Evolutionary conservation across 2,329 filamentous ascomycete genomes (phyloP).

Genomic region (Calonectria hongkongensis): DNA sequence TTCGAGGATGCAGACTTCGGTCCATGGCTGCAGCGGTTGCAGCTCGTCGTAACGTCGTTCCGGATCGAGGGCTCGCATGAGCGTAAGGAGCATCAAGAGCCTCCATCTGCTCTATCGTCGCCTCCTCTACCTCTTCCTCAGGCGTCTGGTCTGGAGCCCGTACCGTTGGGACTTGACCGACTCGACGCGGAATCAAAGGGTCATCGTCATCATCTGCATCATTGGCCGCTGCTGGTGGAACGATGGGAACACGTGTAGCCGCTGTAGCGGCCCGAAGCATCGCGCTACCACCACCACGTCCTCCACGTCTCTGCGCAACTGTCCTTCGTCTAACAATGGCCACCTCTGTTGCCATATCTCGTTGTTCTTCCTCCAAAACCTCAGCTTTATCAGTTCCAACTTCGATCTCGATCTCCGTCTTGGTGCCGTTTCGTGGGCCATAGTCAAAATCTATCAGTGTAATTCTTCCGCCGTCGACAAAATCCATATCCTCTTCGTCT

Average conservation of each 20-base stretch:
- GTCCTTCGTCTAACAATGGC: constrained; percentile 86
- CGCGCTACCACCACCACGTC: constrained; percentile 61
- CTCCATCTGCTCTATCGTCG: constrained; percentile 74
- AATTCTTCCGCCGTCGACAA: constrained; percentile 86
- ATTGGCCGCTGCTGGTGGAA: constrained; percentile 56
- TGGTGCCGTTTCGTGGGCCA: constrained; percentile 71
- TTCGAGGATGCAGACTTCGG: constrained; percentile 78
- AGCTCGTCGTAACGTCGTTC: constrained; percentile 81
- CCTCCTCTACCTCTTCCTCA: constrained; percentile 65
- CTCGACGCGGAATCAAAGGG: constrained; percentile 71
- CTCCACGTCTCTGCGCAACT: constrained; percentile 76
- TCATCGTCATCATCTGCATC: constrained; percentile 70
- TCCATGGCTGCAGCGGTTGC: constrained; percentile 86
- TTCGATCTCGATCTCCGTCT: constrained; percentile 80
- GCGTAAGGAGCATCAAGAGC: constrained; percentile 83
- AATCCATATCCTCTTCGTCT: constrained; percentile 83
- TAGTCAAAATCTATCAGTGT: constrained; percentile 85
- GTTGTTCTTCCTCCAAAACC: constrained; percentile 81
- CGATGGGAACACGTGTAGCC: constrained; percentile 55
- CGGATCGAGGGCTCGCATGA: constrained; percentile 82
- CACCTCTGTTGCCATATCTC: constrained; percentile 85
- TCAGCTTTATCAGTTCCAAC: constrained; percentile 83
- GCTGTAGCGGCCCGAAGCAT: constrained; percentile 71
- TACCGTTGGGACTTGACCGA: constrained; percentile 58
- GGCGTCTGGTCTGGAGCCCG: constrained; percentile 46